Evolutionary conservation across 164 flowering plant species (phyloP).

Genomic region (Vitis cinerea): DNA sequence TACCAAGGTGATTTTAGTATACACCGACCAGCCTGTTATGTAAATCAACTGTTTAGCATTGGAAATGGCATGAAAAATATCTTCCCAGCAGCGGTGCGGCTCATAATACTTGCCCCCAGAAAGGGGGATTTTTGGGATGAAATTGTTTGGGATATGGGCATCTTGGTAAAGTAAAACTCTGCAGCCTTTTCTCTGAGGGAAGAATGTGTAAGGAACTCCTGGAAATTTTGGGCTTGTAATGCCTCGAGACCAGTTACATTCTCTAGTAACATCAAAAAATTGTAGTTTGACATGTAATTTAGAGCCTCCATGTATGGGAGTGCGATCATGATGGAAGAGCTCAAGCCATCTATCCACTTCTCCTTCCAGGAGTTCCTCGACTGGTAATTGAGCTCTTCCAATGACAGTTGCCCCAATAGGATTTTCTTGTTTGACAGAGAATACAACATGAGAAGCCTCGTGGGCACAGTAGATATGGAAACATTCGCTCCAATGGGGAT

Average conservation of each 20-base stretch:
- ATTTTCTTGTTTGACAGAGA: constrained; percentile 62
- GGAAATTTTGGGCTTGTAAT: constrained; percentile 47
- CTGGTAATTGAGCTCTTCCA: constrained; percentile 70
- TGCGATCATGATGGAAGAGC: constrained; percentile 34
- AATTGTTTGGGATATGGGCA: constrained; percentile 62
- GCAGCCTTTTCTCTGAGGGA: constrained; percentile 58
- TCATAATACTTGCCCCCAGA: constrained; percentile 52
- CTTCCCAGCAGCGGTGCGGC: constrained; percentile 79
- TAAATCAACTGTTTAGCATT: constrained; percentile 72
- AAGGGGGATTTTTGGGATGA: constrained; percentile 54
- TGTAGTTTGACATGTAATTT: constrained; percentile 63
- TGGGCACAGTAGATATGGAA: constrained; percentile 80
- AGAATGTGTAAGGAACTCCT: constrained; percentile 76
- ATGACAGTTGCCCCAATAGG: constrained; percentile 63
- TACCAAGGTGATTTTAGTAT: constrained; percentile 56
- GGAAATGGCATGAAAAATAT: constrained; percentile 66
- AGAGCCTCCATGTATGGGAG: constrained; percentile 41
- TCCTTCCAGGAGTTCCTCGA: constrained; percentile 41
- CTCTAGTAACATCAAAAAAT: constrained; percentile 40
- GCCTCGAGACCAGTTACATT: constrained; percentile 54
- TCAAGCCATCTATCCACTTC: constrained; percentile 59
- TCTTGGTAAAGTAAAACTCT: constrained; percentile 73
- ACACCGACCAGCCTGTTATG: constrained; percentile 83
- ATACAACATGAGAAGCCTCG: constrained; percentile 50
- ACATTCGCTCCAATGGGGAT: constrained; percentile 65